phyloP scores from a whole-genome alignment of 1,139 yeast genomes.

The Candida dubliniensis region DNA sequence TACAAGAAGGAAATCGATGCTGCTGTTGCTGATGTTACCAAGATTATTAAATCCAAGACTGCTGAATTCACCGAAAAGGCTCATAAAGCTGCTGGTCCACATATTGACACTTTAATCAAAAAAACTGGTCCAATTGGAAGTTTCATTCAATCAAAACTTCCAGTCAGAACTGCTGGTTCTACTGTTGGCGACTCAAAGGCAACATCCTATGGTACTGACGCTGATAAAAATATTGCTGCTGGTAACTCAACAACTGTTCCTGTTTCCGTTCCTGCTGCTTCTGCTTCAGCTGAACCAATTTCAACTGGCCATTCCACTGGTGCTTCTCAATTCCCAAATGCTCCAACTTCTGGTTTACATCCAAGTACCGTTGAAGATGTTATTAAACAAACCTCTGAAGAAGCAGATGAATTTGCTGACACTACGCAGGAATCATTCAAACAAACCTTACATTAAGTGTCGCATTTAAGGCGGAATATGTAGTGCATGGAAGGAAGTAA shows the following conservation, averaged over 20 bases:
- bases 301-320: constrained; percentile 29
- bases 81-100: constrained; percentile 54
- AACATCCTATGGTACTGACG: constrained; percentile 25
- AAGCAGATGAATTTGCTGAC: constrained; percentile 12
- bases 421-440: constrained; percentile 10
- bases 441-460: constrained; percentile 1
- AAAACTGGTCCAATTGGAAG: constrained; percentile 66
- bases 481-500: too few species aligned
- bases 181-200: constrained; percentile 55
- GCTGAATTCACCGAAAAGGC: constrained; percentile 51
- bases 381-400: constrained; percentile 18
- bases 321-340: constrained; percentile 50
- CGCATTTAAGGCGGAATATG: neutral
- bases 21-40: constrained; percentile 57
- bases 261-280: constrained; percentile 29
- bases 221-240: constrained; percentile 16
- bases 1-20: constrained; percentile 84
- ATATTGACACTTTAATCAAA: constrained; percentile 44
- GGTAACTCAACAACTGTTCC: constrained; percentile 20
- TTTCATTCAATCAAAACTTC: constrained; percentile 57
- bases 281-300: constrained; percentile 18
- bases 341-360: constrained; percentile 38
- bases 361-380: constrained; percentile 27
- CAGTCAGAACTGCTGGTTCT: constrained; percentile 72
- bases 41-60: constrained; percentile 57